These are phyloP conservation scores for Ganoderma meredithae DNA, from an alignment of 1,284 basidiomycete species.

Conservation along the genomic window DNA sequence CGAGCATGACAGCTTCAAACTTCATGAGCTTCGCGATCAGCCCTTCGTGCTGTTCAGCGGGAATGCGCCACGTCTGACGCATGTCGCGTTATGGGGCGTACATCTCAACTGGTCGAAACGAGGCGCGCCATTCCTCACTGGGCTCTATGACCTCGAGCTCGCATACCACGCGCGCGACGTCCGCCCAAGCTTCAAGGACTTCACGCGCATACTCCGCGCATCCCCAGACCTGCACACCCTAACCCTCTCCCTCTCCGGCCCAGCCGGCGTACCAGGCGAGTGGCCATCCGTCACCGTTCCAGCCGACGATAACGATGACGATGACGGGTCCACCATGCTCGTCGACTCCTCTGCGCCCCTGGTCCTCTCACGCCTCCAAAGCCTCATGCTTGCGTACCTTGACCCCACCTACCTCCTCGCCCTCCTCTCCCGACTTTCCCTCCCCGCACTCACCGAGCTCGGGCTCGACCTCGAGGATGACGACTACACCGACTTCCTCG, in stretches of 20 bases:
- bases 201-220: conserved; percentile 56
- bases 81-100: conserved; percentile 69
- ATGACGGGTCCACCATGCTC: conserved; percentile 14
- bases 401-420: conserved; percentile 55
- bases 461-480: conserved; percentile 57
- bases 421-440: conserved; percentile 50
- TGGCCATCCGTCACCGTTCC: conserved; percentile 44
- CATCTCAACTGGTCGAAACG: conserved; percentile 59
- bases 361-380: conserved; percentile 48
- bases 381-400: conserved; percentile 59
- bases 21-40: conserved; percentile 49
- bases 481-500: conserved; percentile 56
- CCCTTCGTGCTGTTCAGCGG: conserved; percentile 54
- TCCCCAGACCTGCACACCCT: conserved; percentile 57
- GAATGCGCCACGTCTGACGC: conserved; percentile 53
- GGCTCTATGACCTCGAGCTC: conserved; percentile 60
- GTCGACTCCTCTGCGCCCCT: conserved; percentile 24
- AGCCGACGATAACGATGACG: conserved; percentile 5
- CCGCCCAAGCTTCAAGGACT: conserved; percentile 57
- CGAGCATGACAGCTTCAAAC: conserved; percentile 56
- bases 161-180: conserved; percentile 64
- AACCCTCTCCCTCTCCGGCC: conserved; percentile 62
- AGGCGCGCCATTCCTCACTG: conserved; percentile 54
- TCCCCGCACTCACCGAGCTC: conserved; percentile 55
- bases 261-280: conserved; percentile 44